Evolutionary conservation across 1,284 basidiomycete genomes (phyloP), one percentile per base, ranked within the genome.

Genomic region (Tremellales sp.): DNA sequence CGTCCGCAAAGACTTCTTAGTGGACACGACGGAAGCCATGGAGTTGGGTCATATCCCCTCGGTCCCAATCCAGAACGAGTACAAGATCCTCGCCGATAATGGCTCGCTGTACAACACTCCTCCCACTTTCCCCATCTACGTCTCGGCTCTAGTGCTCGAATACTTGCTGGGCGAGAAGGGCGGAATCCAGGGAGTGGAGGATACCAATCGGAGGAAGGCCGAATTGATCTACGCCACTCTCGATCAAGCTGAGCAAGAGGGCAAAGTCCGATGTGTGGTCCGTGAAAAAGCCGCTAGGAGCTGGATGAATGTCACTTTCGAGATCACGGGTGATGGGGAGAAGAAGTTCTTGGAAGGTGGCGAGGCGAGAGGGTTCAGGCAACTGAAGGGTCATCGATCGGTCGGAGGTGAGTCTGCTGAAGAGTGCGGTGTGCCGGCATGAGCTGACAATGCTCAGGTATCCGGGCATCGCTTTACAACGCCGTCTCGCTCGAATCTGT

Each of bases 21-120:
- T 91, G 61, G 86, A 88, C 67, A 84, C 87, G 36, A 86, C 90
- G 61, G 84, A 82, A 6, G 87, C 89, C 0, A 80, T 83, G n/a
- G 77, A 77, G 64, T 78, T 88, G 48, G 87, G 87, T 43, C 83
- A 86, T 13, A 73, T 80, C 2, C 85, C 85, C 15, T 58, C 69
- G 4, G 60, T 64, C 11, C 73, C 74, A 4, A 75, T 76, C 56
- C 85, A 84, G 58, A 78, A 94, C 64, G 81, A 88, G 43, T 98
- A 92, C 82, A 92, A 90, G 75, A 85, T 82, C 33, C 79, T 89
- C 51, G 84, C 85, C 40, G 86, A 92, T 64, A 81, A 82, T 51
- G 81, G 80, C 54, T 92, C 86, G 62, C 76, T 98, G 74, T 89
- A 93, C 76, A 97, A 99, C 77, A 99, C 96, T 1, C 96, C 96